A percentile compares a stretch with the other conserved stretches of the same genome.
phyloP scores from a whole-genome alignment of 495 filamentous ascomycete species.

The Lasiosphaeria ovina region DNA sequence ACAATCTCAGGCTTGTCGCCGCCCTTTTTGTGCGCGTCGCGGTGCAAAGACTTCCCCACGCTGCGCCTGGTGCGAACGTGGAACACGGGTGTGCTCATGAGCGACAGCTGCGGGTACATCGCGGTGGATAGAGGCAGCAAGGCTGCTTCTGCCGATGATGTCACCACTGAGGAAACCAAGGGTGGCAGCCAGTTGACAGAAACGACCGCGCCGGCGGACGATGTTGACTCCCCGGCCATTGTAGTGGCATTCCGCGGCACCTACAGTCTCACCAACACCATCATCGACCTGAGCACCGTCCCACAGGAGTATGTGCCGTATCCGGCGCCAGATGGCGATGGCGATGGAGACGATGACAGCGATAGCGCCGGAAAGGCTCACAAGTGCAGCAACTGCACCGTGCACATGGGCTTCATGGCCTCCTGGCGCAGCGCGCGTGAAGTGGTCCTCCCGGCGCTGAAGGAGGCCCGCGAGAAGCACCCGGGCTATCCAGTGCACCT shows the following conservation, averaged over 20 bases:
- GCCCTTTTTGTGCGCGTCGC: constrained; percentile 82
- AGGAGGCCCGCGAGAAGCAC: constrained; percentile 52
- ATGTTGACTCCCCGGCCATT: constrained; percentile 44
- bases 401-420: constrained; percentile 83
- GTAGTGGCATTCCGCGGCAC: constrained; percentile 94
- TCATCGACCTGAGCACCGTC: constrained; percentile 80
- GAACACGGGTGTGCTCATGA: constrained; percentile 83
- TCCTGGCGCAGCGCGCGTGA: constrained; percentile 75
- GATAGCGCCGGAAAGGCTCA: constrained; percentile 35
- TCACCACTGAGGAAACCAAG: not conserved
- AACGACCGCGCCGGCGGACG: too few relatives aligned
- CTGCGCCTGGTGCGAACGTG: constrained; percentile 81
- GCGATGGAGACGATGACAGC: constrained; percentile 37
- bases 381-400: constrained; percentile 78
- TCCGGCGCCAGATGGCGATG: constrained; percentile 42
- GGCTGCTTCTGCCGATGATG: constrained; percentile 38
- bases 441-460: constrained; percentile 60
- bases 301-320: constrained; percentile 92
- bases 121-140: constrained; percentile 57
- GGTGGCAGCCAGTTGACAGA: too few relatives aligned
- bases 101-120: constrained; percentile 92
- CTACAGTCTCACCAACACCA: constrained; percentile 86
- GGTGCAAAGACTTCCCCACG: constrained; percentile 74
- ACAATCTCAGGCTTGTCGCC: constrained; percentile 64
- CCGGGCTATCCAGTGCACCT: constrained; percentile 72